Evolutionary conservation across 257 asterid genomes (phyloP), one percentile per base, ranked within the genome.

Genomic region (Catharanthus roseus): DNA sequence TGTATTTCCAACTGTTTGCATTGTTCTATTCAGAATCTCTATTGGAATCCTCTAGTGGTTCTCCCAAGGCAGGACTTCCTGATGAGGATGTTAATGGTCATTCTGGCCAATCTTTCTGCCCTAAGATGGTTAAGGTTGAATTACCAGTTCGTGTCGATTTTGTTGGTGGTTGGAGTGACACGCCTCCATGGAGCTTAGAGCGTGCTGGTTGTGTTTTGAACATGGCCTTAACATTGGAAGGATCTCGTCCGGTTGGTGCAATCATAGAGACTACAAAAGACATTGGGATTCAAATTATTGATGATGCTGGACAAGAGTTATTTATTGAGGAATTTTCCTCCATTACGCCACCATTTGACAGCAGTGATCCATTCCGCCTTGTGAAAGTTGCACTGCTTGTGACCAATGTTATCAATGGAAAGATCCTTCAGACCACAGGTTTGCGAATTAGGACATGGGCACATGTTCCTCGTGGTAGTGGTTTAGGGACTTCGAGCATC

Each of bases 151-250:
- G 97, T 54, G 96, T 91, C 73, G 96, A 95, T 84, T 95, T 95
- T 82, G 96, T 83, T 50, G 99, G 99, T 61, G 97, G 97, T 49
- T 95, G 99, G 99, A 95, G 97, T 66, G 97, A 95, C 74, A 91
- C 96, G 71, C 99, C 96, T 77, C 97, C 97, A 23, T 93, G 99
- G 97, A 95, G 97, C 84, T 84, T 89, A 84, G 97, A 95, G 79
- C 99, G 97, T 66, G 86, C 87, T 31, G 99, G 99, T 42, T 89
- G 95, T 58, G 97, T 91, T 72, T 82, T 95, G 72, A 91, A 95
- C 86, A 89, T 91, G 97, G 99, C 99, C 77, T 89, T 95, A 75
- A 85, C 81, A 55, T 71, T 89, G 67, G 90, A 80, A 78, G 85
- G 85, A 69, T 89, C 93, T 34, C 96, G 86, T 82, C 97, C 96